Evolutionary conservation across 163 green algal genomes (phyloP).

Genomic region (Prototheca stagnorum): DNA sequence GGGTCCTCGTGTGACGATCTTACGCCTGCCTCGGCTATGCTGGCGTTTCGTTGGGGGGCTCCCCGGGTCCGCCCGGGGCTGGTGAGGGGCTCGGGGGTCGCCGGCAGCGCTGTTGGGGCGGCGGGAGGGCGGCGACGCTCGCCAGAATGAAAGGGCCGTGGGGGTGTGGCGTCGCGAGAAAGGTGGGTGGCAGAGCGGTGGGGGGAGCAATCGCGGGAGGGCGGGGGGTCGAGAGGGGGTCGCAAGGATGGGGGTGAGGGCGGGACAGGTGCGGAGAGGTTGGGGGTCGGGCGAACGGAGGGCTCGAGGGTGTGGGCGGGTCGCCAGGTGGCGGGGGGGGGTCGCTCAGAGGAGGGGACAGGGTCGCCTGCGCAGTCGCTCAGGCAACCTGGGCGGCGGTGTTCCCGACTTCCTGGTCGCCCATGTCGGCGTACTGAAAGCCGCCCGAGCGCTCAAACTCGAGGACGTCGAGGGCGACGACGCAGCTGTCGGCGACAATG

Average conservation of each 20-base stretch:
- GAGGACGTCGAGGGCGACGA: constrained; percentile 76
- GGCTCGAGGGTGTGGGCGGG: not conserved
- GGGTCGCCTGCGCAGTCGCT: not conserved
- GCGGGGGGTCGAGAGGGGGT: not conserved
- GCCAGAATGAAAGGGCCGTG: constrained; percentile 53
- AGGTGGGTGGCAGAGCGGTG: constrained; percentile 10
- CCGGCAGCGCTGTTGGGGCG: constrained; percentile 31
- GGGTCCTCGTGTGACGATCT: too few species aligned
- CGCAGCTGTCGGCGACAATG: constrained; percentile 89
- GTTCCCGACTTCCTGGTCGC: not conserved
- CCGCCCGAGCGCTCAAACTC: constrained; percentile 50
- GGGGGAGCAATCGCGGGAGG: not conserved
- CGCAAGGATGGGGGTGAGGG: not conserved
- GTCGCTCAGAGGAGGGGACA: not conserved
- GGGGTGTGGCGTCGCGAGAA: not conserved
- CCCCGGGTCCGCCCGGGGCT: too few species aligned
- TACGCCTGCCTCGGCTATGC: too few species aligned
- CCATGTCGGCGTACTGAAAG: constrained; percentile 55
- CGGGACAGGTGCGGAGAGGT: not conserved
- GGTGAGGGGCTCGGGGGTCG: too few species aligned
- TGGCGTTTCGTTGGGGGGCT: too few species aligned
- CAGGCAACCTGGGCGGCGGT: not conserved
- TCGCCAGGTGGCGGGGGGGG: not conserved
- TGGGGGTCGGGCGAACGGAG: not conserved
- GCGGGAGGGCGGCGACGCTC: constrained; percentile 46